Conservation (phyloP, 164 flowering plant species). For the Chloranthus sessilifolius region DNA sequence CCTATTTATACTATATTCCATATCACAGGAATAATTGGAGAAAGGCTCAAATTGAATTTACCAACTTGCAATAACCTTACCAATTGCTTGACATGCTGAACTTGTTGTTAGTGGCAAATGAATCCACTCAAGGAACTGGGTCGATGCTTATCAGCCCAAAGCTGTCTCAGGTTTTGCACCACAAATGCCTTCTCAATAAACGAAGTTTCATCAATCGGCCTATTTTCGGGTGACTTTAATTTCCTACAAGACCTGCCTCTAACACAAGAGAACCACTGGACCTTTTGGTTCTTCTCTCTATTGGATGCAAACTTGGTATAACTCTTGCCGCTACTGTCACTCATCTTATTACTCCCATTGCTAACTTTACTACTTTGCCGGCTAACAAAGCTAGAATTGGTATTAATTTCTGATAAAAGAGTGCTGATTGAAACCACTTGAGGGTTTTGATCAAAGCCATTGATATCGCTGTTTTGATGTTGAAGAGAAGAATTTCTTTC, state of each 20-base stretch:
- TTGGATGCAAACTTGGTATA: conserved; percentile 37
- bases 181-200: conserved; percentile 63
- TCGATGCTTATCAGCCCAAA: conserved; percentile 71
- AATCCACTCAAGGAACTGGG: conserved; percentile 61
- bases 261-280: conserved; percentile 55
- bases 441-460: no score
- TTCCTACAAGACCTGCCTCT: conserved; percentile 50
- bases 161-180: conserved; percentile 53
- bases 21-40: neutral
- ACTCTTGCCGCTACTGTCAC: conserved; percentile 41
- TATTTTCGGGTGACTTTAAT: conserved; percentile 41
- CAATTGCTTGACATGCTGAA: conserved; percentile 50
- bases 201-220: conserved; percentile 46
- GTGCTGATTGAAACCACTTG: conserved; percentile 16
- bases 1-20: neutral
- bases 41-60: neutral
- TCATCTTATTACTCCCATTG: conserved; percentile 31
- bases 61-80: conserved; percentile 28
- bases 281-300: conserved; percentile 40
- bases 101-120: conserved; percentile 68
- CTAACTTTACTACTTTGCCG: conserved; percentile 32
- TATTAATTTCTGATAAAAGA: conserved; percentile 18
- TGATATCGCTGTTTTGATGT: conserved; percentile 15
- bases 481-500: conserved; percentile 17
- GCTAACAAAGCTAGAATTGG: conserved; percentile 30